Evolutionary conservation across 2,329 filamentous ascomycete genomes (phyloP).

Genomic region (Akanthomyces uredinophilus): DNA sequence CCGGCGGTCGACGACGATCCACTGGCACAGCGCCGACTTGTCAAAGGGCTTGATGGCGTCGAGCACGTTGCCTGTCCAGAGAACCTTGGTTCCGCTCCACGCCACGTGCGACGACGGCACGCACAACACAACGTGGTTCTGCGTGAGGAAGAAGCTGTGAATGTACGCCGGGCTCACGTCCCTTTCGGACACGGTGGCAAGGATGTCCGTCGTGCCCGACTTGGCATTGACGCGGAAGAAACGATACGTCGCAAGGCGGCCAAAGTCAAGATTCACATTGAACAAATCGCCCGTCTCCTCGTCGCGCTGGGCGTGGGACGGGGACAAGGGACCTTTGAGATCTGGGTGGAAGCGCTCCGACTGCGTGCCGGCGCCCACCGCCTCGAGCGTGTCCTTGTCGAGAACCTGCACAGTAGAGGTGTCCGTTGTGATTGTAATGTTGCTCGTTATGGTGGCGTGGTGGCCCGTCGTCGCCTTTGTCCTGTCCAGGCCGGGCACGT

Average conservation of each 20-base stretch:
- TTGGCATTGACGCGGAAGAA: conserved; percentile 57
- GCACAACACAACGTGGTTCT: conserved; percentile 62
- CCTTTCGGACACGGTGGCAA: conserved; percentile 53
- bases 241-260: conserved; percentile 50
- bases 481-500: not conserved
- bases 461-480: conserved; percentile 9
- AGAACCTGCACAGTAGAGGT: conserved; percentile 49
- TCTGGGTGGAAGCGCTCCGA: conserved; percentile 51
- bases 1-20: conserved; percentile 66
- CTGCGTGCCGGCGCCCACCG: conserved; percentile 54
- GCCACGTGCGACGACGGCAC: conserved; percentile 58
- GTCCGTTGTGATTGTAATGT: conserved; percentile 36
- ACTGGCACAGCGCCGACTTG: conserved; percentile 46
- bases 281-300: conserved; percentile 63
- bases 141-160: conserved; percentile 65
- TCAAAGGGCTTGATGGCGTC: conserved; percentile 60
- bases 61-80: conserved; percentile 57
- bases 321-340: conserved; percentile 58
- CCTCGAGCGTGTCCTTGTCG: conserved; percentile 64
- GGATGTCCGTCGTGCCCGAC: conserved; percentile 58
- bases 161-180: conserved; percentile 53
- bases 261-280: conserved; percentile 66
- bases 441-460: conserved; percentile 27
- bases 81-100: conserved; percentile 46
- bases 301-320: conserved; percentile 62